Conservation (phyloP, 106 monocot species). For the Dendrobium catenatum region DNA sequence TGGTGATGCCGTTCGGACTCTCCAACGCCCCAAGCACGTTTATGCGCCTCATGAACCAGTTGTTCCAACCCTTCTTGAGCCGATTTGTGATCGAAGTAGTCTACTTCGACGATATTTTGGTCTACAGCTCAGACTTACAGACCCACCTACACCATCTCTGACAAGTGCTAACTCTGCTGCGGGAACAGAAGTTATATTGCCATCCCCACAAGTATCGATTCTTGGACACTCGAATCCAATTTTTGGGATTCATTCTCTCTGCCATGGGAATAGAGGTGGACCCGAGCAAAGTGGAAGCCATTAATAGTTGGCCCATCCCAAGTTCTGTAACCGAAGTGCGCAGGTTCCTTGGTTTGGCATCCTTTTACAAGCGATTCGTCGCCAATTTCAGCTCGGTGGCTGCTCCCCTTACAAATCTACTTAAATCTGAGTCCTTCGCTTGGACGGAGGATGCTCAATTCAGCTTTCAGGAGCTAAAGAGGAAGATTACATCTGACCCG, state of each 20-base stretch:
- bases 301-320: background rate
- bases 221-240: background rate
- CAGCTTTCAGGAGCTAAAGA: background rate
- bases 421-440: background rate
- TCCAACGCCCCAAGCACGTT: background rate
- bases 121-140: background rate
- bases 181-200: background rate
- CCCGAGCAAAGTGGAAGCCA: background rate
- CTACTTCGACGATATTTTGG: conserved; percentile 8
- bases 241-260: conserved; percentile 1
- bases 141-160: background rate
- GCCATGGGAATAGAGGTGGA: background rate
- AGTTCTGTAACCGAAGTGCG: background rate
- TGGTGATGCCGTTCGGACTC: background rate
- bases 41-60: background rate
- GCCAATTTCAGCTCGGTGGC: background rate
- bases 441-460: background rate
- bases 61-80: background rate
- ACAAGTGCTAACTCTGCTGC: background rate
- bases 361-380: background rate
- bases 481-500: background rate
- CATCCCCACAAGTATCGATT: conserved; percentile 1
- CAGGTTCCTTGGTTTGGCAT: background rate
- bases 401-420: background rate
- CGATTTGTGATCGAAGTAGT: background rate